These are phyloP conservation scores for Ophiostoma ips DNA, from an alignment of 2,329 filamentous ascomycete species.

Conservation along the genomic window DNA sequence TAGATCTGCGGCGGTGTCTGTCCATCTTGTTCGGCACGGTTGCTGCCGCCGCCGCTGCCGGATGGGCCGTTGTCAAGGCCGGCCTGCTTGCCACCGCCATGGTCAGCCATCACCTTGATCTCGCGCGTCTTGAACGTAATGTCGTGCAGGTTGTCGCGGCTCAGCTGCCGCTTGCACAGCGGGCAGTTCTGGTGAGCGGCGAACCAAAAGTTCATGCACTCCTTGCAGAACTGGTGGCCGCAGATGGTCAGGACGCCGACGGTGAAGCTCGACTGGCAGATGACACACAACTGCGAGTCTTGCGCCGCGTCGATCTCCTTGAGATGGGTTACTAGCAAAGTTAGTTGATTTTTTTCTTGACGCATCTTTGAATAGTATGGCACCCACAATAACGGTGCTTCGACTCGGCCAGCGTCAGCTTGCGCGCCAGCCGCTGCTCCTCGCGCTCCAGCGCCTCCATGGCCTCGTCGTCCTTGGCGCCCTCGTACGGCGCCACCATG, in stretches of 20 bases:
- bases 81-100: neutral
- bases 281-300: slow-evolving; percentile 61
- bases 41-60: neutral
- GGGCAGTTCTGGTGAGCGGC: slow-evolving; percentile 62
- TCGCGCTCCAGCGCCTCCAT: slow-evolving; percentile 28
- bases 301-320: slow-evolving; percentile 45
- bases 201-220: slow-evolving; percentile 74
- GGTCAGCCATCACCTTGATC: slow-evolving; percentile 44
- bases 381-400: slow-evolving; percentile 59
- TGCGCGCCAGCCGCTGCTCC: slow-evolving; percentile 40
- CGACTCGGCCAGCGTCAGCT: slow-evolving; percentile 49
- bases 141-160: slow-evolving; percentile 58
- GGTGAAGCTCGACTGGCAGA: slow-evolving; percentile 66
- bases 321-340: slow-evolving; percentile 36
- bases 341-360: neutral
- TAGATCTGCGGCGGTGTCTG: slow-evolving; percentile 45
- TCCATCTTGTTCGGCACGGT: neutral
- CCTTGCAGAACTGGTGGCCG: slow-evolving; percentile 84
- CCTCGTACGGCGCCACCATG: slow-evolving; percentile 62
- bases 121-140: slow-evolving; percentile 72
- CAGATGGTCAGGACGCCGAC: slow-evolving; percentile 75
- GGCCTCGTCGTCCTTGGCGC: slow-evolving; percentile 37
- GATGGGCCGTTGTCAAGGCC: slow-evolving; percentile 4
- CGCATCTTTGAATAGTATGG: neutral
- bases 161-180: slow-evolving; percentile 62